Evolutionary conservation across 768 basidiomycete genomes (phyloP).

Genomic region (Termitomyces sp.): DNA sequence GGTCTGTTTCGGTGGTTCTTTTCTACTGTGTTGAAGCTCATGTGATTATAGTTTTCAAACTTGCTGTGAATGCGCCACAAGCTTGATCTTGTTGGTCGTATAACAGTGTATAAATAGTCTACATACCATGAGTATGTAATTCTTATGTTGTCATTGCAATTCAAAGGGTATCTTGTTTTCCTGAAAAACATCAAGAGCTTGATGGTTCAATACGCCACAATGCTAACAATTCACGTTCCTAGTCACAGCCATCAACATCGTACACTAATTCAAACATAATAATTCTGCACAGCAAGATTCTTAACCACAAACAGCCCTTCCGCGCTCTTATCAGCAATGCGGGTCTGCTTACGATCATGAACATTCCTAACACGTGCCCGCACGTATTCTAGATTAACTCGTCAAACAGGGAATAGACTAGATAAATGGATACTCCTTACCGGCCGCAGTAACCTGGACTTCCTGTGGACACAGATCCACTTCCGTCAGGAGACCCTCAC

Average conservation of each 20-base stretch:
- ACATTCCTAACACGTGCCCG: conserved; percentile 7
- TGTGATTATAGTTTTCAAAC: conserved; percentile 9
- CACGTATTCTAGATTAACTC: conserved; percentile 1
- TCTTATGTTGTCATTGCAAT: not conserved
- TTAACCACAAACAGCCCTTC: conserved; percentile 5
- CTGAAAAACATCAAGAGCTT: not conserved
- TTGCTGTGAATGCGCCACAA: conserved; percentile 7
- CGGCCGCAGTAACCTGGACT: not conserved
- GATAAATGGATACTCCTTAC: not conserved
- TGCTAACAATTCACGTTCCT: too few species aligned
- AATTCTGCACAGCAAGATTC: conserved; percentile 9
- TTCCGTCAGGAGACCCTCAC: conserved; percentile 23
- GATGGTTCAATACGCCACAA: not conserved
- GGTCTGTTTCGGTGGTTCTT: conserved; percentile 25
- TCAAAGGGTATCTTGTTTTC: not conserved
- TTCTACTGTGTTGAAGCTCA: not conserved
- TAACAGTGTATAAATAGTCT: not conserved
- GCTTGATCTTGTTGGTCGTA: not conserved
- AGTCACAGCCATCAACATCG: not conserved
- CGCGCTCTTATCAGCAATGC: not conserved
- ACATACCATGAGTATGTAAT: not conserved
- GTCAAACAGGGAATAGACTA: too few species aligned
- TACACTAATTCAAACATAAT: conserved; percentile 1
- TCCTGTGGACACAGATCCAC: conserved; percentile 3
- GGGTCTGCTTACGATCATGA: conserved; percentile 5